Evolutionary conservation across 148 eudicot species (phyloP).

Genomic region (Vaccinium macrocarpon): DNA sequence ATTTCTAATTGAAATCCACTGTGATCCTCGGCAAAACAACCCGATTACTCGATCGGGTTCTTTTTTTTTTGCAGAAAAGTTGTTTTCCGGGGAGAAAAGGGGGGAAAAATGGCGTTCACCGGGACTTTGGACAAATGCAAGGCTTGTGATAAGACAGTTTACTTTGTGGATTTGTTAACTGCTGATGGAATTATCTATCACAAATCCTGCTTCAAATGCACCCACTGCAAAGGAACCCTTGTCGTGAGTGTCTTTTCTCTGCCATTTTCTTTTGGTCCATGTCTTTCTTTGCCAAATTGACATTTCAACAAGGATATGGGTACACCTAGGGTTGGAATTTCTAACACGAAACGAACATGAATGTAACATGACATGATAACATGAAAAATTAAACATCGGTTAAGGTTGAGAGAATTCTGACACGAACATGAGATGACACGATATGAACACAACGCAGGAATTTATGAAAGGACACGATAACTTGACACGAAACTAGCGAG

Average conservation of each 20-base stretch:
- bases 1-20: not conserved
- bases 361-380: too few species aligned
- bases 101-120: conserved; percentile 66
- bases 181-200: conserved; percentile 89
- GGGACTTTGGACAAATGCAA: conserved; percentile 98
- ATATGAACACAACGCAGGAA: too few species aligned
- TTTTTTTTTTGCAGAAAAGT: not conserved
- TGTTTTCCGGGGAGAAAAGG: not conserved
- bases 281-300: not conserved
- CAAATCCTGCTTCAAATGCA: conserved; percentile 90
- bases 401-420: too few species aligned
- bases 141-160: conserved; percentile 94
- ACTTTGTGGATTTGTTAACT: conserved; percentile 80
- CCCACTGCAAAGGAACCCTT: conserved; percentile 94
- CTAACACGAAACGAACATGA: too few species aligned
- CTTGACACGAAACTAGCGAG: too few species aligned
- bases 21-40: not conserved
- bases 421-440: too few species aligned
- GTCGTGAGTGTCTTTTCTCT: conserved; percentile 41
- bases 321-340: too few species aligned
- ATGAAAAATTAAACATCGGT: too few species aligned
- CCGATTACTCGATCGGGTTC: not conserved
- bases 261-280: not conserved
- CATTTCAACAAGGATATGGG: not conserved
- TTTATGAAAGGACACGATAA: too few species aligned